Evolutionary conservation across 148 eudicot genomes (phyloP), one percentile per base, ranked within the genome.

Genomic region (Persicaria maculosa): DNA sequence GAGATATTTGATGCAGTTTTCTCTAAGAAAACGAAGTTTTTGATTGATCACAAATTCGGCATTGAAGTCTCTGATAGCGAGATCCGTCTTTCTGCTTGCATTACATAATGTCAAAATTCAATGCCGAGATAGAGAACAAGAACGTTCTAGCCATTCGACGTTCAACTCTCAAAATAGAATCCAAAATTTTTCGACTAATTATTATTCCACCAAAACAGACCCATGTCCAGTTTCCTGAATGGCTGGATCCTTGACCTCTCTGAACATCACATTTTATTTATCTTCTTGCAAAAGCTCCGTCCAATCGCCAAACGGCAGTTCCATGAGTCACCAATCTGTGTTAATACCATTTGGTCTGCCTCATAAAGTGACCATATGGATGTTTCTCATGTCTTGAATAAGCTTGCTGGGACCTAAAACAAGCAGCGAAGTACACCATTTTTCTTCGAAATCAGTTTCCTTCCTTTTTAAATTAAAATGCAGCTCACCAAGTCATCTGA

Each of bases 381-480:
- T 58, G 11, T 5, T 36, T 43, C n/a, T 62, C 68, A 62, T 4
- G 68, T 62, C 47, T 40, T 65, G 70, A 65, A 65, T 40, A 65
- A 31, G 19, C 6, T 65, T 65, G 70, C 46, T 65, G 70, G 70
- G 46, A 40, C 70, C 70, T 65, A 65, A 65, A 65, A 40, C 9
- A 36, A 5, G 68, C 68, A 65, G 70, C 2, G 6, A 65, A 14
- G 46, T 65, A 58, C 3, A 58, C 40, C 64, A 7, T 58, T 17
- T 58, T 20, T 19, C 2, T 3, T 31, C 40, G 40, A 31, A 48
- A 8, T 48, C 52, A 48, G 12, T 48, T 48, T 48, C 52, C 50
- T 47, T 47, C 9, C 52, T 48, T 12, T 7, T 7, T 12, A 48
- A 48, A 48, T 48, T 12, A 48, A 48, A 48, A 8, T 48, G 52